These are phyloP conservation scores for Syncephalastrum sp. DNA, from an alignment of 371 early-diverging fungal species.

Conservation along the genomic window DNA sequence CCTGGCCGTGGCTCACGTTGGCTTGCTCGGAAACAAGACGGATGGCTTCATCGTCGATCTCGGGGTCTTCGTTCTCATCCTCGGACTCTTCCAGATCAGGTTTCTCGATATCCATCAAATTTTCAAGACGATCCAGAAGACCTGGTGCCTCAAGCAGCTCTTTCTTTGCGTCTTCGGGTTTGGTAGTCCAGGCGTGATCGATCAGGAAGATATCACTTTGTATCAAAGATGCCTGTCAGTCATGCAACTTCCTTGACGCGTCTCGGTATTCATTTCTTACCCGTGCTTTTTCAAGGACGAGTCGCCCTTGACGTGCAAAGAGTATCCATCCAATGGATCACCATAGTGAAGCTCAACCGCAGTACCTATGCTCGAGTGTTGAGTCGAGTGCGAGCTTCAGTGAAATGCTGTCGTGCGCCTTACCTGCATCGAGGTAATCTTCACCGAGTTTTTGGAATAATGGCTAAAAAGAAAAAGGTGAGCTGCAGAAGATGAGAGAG, in stretches of 20 bases:
- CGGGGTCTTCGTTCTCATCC: constrained; percentile 33
- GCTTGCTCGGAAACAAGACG: constrained; percentile 62
- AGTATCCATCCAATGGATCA: constrained; percentile 53
- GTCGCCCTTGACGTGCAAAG: constrained; percentile 56
- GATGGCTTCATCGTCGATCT: constrained; percentile 43
- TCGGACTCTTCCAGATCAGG: constrained; percentile 39
- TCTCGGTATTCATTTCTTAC: constrained; percentile 20
- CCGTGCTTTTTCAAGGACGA: constrained; percentile 50
- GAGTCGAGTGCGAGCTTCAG: too few relatives aligned
- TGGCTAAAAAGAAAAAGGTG: constrained; percentile 29
- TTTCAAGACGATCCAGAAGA: constrained; percentile 62
- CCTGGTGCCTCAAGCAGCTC: constrained; percentile 52
- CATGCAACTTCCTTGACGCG: not conserved
- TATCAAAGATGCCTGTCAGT: not conserved
- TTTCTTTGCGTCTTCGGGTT: constrained; percentile 52
- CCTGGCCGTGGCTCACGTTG: constrained; percentile 51
- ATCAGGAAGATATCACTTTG: constrained; percentile 63
- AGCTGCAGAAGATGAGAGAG: not conserved
- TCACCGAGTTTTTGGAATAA: constrained; percentile 61
- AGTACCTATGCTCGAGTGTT: not conserved
- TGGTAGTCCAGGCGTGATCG: constrained; percentile 77
- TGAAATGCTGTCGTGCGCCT: not conserved
- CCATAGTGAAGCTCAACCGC: constrained; percentile 56
- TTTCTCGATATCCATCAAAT: constrained; percentile 59
- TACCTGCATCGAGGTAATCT: constrained; percentile 64